A percentile compares a stretch with the other conserved stretches of the same genome.
phyloP scores from a whole-genome alignment of 345 rosid genomes.

The Punica granatum region DNA sequence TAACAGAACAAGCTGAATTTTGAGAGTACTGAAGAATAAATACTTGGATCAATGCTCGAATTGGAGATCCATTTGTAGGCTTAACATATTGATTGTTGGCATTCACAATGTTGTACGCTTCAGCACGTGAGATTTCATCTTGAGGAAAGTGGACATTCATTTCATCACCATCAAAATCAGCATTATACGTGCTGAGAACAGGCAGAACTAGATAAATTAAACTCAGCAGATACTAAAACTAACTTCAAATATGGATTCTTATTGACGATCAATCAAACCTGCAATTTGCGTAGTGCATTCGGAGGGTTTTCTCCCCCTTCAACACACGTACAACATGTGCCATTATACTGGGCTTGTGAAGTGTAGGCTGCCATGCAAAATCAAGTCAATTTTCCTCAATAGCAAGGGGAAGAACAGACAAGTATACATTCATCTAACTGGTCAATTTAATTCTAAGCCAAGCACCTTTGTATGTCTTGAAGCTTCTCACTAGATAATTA shows the following conservation, averaged over 20 bases:
- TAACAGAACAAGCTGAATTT: neutral
- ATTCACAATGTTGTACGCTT: conserved; percentile 94
- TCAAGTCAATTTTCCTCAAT: neutral
- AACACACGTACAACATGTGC: conserved; percentile 90
- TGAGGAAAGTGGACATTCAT: conserved; percentile 99
- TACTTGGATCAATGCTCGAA: conserved; percentile 94
- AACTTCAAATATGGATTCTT: neutral
- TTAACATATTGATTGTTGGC: conserved; percentile 94
- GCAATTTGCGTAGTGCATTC: conserved; percentile 99
- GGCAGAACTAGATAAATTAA: conserved; percentile 10
- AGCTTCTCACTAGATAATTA: too few relatives aligned
- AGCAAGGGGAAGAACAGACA: conserved; percentile 3
- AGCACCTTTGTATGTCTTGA: neutral
- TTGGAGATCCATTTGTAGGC: conserved; percentile 94
- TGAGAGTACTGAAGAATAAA: conserved; percentile 4
- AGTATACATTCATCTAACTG: conserved; percentile 1
- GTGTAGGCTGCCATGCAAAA: conserved; percentile 74
- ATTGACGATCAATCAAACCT: conserved; percentile 33
- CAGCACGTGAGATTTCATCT: conserved; percentile 98
- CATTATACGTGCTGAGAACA: conserved; percentile 83
- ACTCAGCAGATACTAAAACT: neutral
- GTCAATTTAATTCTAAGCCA: neutral
- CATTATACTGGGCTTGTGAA: conserved; percentile 98
- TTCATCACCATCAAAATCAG: conserved; percentile 99
- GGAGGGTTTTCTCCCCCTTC: conserved; percentile 88